Percentiles rank a stretch among this genome's conserved stretches.
Evolutionary conservation across 2,329 filamentous ascomycete species (phyloP).

Genomic region (Pseudocercospora vitis): DNA sequence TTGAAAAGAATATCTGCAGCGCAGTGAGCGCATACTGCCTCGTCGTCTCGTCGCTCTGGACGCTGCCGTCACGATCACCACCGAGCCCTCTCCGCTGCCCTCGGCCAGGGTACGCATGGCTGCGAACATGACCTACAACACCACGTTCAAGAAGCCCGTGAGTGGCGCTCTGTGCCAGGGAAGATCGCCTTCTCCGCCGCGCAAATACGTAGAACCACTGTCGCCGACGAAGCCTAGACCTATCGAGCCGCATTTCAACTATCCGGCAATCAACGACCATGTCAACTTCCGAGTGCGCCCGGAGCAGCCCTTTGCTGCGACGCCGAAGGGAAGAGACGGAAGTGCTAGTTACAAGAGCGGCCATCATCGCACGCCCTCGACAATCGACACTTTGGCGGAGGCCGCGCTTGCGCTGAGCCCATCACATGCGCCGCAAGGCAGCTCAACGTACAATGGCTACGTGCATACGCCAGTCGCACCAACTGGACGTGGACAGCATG

Average conservation of each 20-base stretch:
- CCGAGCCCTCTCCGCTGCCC: conserved; percentile 11
- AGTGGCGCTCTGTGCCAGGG: conserved; percentile 17
- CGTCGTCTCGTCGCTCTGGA: neutral
- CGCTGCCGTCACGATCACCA: conserved; percentile 2
- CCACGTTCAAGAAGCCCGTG: conserved; percentile 34
- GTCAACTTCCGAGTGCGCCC: conserved; percentile 26
- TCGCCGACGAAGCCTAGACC: conserved; percentile 34
- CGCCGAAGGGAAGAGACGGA: conserved; percentile 23
- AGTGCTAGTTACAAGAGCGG: conserved; percentile 27
- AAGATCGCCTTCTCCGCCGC: conserved; percentile 38
- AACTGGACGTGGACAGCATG: conserved; percentile 37
- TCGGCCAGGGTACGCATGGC: conserved; percentile 9
- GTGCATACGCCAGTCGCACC: conserved; percentile 24
- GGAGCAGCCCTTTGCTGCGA: conserved; percentile 23
- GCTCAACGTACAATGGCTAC: conserved; percentile 24
- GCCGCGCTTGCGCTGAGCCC: conserved; percentile 45
- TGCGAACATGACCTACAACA: conserved; percentile 27
- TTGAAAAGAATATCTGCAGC: neutral
- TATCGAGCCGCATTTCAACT: conserved; percentile 39
- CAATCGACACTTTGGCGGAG: conserved; percentile 48
- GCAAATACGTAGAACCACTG: conserved; percentile 38
- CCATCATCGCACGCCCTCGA: conserved; percentile 36
- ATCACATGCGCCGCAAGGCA: conserved; percentile 23
- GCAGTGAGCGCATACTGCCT: neutral
- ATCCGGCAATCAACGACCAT: conserved; percentile 34